Evolutionary conservation across 2,329 filamentous ascomycete species (phyloP), one percentile per base, ranked within the genome.

Genomic region (Emericellopsis atlantica): DNA sequence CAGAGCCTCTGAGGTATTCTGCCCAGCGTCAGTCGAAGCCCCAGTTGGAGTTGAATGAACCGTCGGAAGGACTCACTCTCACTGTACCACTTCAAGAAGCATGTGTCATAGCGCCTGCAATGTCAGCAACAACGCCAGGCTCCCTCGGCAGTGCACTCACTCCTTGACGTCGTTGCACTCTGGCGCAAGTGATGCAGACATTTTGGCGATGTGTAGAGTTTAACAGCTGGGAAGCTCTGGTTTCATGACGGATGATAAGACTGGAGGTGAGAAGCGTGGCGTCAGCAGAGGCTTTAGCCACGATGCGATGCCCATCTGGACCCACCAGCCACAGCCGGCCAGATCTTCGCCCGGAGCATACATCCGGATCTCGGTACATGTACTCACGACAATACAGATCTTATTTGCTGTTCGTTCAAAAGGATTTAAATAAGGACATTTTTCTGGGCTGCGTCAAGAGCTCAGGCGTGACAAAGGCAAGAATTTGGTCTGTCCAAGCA

Each of bases 51-150:
- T 22, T 9, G 7, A 7, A 24, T 11, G 48, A 39, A 51, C 15
- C 6, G 6, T 21, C 5, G n/a, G 15, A 16, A 36, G 31, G 40
- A 61, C 81, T 44, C 70, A 95, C 92, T 96, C 65, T 98, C 92
- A 57, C 89, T 95, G 62, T 98, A 98, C 92, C 92, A 98, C 65
- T 95, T 96, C 48, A 98, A 68, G 59, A 98, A 98, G 66, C 92
- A 98, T 40, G 83, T 89, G 61, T 98, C 92, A 58, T 98, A 98
- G 52, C 81, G 85, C 59, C 89, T 95, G 46, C 3, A 12, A 33
- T 48, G 15, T 44, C 38, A 12, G 10, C 12, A 29, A 7, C 26
- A 9, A 9, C 39, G 39, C 42, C 41, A 12, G 16, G n/a, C 36
- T 9, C 6, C 23, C 10, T 32, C 18, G 11, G 10, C 24, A 11